Evolutionary conservation across 2,329 filamentous ascomycete species (phyloP).

Genomic region (Ampelomyces quisqualis): DNA sequence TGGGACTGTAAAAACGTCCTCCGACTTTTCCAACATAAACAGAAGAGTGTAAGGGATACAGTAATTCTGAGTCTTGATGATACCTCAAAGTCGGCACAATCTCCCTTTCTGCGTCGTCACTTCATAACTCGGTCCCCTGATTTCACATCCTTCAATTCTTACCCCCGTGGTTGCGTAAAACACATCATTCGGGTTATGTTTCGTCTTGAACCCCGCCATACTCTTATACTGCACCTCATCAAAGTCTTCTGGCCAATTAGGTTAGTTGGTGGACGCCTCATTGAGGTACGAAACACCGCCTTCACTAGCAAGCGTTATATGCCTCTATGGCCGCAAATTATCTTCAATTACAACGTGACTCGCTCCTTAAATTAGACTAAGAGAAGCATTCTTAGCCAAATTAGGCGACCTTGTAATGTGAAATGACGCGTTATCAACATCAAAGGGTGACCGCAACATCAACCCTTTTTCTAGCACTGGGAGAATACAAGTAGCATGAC

Average conservation of each 20-base stretch:
- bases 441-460: too few relatives aligned
- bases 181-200: slow-evolving; percentile 28
- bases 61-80: too few relatives aligned
- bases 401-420: slow-evolving; percentile 20
- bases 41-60: too few relatives aligned
- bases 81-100: slow-evolving; percentile 24
- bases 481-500: too few relatives aligned
- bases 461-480: too few relatives aligned
- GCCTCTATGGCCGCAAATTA: slow-evolving; percentile 19
- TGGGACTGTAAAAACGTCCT: too few relatives aligned
- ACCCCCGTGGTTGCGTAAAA: slow-evolving; percentile 31
- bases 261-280: slow-evolving; percentile 30
- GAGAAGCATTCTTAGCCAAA: slow-evolving; percentile 16
- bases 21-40: too few relatives aligned
- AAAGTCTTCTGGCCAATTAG: slow-evolving; percentile 30
- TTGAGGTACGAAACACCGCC: slow-evolving; percentile 32
- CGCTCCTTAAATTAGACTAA: slow-evolving; percentile 11
- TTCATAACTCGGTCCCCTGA: slow-evolving; percentile 21
- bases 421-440: slow-evolving; percentile 34
- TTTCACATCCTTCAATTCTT: slow-evolving; percentile 28
- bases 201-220: slow-evolving; percentile 27
- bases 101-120: slow-evolving; percentile 27
- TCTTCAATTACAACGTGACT: slow-evolving; percentile 17
- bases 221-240: slow-evolving; percentile 33
- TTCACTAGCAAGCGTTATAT: slow-evolving; percentile 19